Percentiles rank a stretch among this genome's conserved stretches.
Conservation (phyloP, 2,329 filamentous ascomycete genomes). For the Penicillium thymicola region DNA sequence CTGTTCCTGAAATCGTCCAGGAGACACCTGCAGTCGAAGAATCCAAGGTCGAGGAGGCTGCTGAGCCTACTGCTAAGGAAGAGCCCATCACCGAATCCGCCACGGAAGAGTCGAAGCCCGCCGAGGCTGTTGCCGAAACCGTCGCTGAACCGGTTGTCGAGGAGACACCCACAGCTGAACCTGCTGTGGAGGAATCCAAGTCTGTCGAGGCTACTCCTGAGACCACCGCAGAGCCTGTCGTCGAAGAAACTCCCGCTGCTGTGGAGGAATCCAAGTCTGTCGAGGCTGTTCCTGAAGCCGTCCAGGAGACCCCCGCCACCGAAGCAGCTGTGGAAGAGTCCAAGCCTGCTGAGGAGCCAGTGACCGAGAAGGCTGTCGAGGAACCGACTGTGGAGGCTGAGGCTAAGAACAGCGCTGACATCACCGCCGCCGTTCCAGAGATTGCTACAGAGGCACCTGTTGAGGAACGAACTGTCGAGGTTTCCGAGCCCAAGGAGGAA, state of each 20-base stretch:
- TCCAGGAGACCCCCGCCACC: background rate
- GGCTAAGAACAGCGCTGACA: slow-evolving; percentile 4
- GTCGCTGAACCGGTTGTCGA: too few relatives aligned
- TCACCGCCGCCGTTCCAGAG: background rate
- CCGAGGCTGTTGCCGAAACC: background rate
- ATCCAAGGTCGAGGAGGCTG: background rate
- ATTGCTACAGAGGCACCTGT: background rate
- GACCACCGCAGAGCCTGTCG: background rate
- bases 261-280: background rate
- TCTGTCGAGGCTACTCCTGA: slow-evolving; percentile 5
- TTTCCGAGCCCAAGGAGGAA: background rate
- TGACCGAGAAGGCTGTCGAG: slow-evolving; percentile 2
- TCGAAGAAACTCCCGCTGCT: background rate
- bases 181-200: background rate
- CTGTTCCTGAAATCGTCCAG: background rate
- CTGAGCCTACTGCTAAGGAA: background rate
- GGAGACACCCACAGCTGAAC: background rate
- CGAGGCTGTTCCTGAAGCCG: background rate
- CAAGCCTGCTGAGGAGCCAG: slow-evolving; percentile 1
- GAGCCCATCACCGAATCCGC: background rate
- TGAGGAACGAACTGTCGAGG: background rate
- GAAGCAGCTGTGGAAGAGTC: background rate
- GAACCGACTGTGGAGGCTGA: slow-evolving; percentile 4
- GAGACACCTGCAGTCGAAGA: background rate
- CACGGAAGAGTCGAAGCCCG: background rate